Conservation (phyloP, 495 filamentous ascomycete genomes). For the Penicillium bialowiezense region DNA sequence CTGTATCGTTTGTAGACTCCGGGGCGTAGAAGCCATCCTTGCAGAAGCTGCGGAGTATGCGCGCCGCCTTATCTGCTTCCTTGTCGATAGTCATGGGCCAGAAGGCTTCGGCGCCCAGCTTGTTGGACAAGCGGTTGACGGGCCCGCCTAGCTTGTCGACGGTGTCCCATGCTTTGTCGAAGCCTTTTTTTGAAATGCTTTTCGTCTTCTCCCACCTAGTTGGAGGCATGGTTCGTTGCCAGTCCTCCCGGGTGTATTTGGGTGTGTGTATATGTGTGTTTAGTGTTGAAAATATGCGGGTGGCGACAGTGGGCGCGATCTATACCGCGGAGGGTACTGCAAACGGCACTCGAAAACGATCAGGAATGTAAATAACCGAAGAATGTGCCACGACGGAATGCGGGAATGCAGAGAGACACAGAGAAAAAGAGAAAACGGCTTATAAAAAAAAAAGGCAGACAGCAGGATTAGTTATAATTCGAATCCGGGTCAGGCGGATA, state of each 20-base stretch:
- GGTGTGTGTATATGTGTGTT: not conserved
- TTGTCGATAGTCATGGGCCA: constrained; percentile 79
- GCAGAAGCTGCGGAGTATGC: constrained; percentile 77
- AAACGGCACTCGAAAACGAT: not conserved
- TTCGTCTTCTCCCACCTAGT: constrained; percentile 40
- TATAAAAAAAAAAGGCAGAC: not conserved
- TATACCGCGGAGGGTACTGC: too few relatives aligned
- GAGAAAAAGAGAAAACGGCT: too few relatives aligned
- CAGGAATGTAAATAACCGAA: not conserved
- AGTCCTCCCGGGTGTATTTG: not conserved
- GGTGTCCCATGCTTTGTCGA: constrained; percentile 52
- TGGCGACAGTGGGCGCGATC: too few relatives aligned
- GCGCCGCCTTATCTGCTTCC: constrained; percentile 79
- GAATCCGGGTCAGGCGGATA: not conserved
- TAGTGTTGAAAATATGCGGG: not conserved
- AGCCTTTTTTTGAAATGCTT: constrained; percentile 49
- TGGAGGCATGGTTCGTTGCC: constrained; percentile 26
- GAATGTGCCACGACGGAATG: too few relatives aligned
- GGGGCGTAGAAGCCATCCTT: constrained; percentile 64
- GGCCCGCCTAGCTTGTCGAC: constrained; percentile 60
- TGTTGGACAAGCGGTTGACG: constrained; percentile 72
- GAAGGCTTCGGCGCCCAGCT: constrained; percentile 72
- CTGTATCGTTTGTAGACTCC: constrained; percentile 27
- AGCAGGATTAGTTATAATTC: not conserved
- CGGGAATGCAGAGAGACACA: too few relatives aligned